These are phyloP conservation scores for Cyclotella kingstonii DNA, from an alignment of 108 stramenopile species.

Conservation along the genomic window DNA sequence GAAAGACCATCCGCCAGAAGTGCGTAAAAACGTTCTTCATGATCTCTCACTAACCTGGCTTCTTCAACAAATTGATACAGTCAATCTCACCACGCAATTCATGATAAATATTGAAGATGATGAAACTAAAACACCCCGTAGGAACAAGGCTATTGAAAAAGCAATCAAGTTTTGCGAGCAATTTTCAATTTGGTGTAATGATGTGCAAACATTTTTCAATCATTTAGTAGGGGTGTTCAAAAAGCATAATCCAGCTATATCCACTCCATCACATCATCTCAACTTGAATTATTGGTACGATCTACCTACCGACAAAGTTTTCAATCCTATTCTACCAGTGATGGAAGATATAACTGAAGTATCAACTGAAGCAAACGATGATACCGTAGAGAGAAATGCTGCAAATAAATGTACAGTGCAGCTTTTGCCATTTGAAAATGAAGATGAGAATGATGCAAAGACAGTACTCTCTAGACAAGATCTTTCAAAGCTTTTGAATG, in stretches of 20 bases:
- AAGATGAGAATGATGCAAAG: conserved; percentile 8
- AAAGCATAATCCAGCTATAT: conserved; percentile 34
- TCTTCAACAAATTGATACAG: conserved; percentile 50
- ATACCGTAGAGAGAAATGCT: not conserved
- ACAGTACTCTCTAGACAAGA: conserved; percentile 11
- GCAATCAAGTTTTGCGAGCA: conserved; percentile 46
- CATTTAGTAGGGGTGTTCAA: not conserved
- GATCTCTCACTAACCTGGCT: conserved; percentile 73
- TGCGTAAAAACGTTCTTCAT: conserved; percentile 3
- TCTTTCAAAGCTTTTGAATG: conserved; percentile 33
- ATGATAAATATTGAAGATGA: conserved; percentile 50
- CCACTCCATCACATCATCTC: not conserved
- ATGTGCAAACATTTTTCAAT: conserved; percentile 9
- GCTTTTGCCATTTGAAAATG: not conserved
- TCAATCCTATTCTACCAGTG: conserved; percentile 64
- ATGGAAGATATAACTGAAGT: conserved; percentile 34
- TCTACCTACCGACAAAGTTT: too few relatives aligned
- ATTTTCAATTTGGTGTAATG: conserved; percentile 33
- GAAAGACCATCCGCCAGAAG: conserved; percentile 16
- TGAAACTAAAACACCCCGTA: conserved; percentile 61
- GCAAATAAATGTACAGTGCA: conserved; percentile 1
- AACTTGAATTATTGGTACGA: too few relatives aligned
- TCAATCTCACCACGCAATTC: conserved; percentile 32
- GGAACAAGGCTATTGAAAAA: conserved; percentile 56
- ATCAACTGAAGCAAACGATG: not conserved